These are phyloP conservation scores for Dissoconium aciculare DNA, from an alignment of 2,329 filamentous ascomycete species.

Conservation along the genomic window DNA sequence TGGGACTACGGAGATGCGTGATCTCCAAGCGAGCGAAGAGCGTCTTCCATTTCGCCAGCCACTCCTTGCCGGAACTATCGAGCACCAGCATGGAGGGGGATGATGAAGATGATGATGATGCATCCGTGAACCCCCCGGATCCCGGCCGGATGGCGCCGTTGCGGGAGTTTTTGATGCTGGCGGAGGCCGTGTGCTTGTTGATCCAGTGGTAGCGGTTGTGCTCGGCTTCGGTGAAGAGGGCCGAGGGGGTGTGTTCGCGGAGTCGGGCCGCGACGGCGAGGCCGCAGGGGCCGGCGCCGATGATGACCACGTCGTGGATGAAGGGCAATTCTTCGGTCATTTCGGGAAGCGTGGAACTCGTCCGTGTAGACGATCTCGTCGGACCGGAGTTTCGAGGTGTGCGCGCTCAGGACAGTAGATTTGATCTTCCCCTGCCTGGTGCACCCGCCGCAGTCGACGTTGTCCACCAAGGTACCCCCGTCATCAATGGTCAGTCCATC, in stretches of 20 bases:
- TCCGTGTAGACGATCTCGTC: not conserved
- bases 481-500: not conserved
- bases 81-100: slow-evolving; percentile 44
- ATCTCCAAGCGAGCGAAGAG: slow-evolving; percentile 57
- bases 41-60: slow-evolving; percentile 57
- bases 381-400: not conserved
- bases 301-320: slow-evolving; percentile 51
- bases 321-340: slow-evolving; percentile 9
- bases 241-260: slow-evolving; percentile 56
- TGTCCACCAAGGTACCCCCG: slow-evolving; percentile 1
- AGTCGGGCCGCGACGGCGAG: slow-evolving; percentile 60
- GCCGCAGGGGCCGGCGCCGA: slow-evolving; percentile 62
- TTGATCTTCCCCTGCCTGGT: not conserved
- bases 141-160: slow-evolving; percentile 27
- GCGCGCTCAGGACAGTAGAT: not conserved
- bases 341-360: not conserved
- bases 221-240: slow-evolving; percentile 71
- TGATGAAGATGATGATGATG: not conserved
- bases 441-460: not conserved
- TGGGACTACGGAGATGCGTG: slow-evolving; percentile 56
- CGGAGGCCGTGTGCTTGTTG: slow-evolving; percentile 45
- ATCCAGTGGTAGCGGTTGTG: slow-evolving; percentile 72
- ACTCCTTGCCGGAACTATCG: slow-evolving; percentile 47
- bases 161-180: slow-evolving; percentile 41
- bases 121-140: slow-evolving; percentile 17